Percentiles rank a stretch among this genome's conserved stretches.
Conservation (phyloP, 129 eudicot genomes). For the Tagetes patula region DNA sequence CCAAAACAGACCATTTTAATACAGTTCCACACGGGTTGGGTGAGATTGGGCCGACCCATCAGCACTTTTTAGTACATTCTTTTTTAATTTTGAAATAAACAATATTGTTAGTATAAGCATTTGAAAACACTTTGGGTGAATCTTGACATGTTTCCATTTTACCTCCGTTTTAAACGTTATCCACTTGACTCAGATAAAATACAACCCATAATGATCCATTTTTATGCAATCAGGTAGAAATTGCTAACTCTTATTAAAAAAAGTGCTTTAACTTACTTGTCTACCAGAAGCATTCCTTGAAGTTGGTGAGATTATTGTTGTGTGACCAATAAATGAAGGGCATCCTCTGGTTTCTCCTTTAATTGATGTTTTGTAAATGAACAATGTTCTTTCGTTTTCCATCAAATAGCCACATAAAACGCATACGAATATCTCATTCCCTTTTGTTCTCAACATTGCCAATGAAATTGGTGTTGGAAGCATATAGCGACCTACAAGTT, state of each 20-base stretch:
- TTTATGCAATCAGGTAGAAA: background rate
- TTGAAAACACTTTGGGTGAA: background rate
- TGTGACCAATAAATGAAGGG: slow-evolving; percentile 78
- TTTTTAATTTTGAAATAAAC: background rate
- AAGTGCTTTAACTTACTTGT: slow-evolving; percentile 54
- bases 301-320: slow-evolving; percentile 46
- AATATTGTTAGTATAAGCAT: background rate
- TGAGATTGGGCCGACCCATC: background rate
- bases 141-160: background rate
- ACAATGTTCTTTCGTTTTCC: slow-evolving; percentile 54
- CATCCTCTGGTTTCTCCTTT: slow-evolving; percentile 50
- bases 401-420: slow-evolving; percentile 57
- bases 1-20: background rate
- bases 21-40: background rate
- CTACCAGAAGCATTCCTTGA: slow-evolving; percentile 48
- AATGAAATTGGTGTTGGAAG: slow-evolving; percentile 71
- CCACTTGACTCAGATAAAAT: slow-evolving; percentile 4
- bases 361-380: slow-evolving; percentile 51
- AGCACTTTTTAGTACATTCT: background rate
- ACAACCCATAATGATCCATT: background rate
- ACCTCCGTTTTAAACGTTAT: background rate
- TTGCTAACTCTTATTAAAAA: background rate
- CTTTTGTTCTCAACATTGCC: slow-evolving; percentile 60
- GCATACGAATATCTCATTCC: slow-evolving; percentile 55
- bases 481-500: slow-evolving; percentile 63